Conservation (phyloP, 2,329 filamentous ascomycete genomes). For the Helotiales sp. region DNA sequence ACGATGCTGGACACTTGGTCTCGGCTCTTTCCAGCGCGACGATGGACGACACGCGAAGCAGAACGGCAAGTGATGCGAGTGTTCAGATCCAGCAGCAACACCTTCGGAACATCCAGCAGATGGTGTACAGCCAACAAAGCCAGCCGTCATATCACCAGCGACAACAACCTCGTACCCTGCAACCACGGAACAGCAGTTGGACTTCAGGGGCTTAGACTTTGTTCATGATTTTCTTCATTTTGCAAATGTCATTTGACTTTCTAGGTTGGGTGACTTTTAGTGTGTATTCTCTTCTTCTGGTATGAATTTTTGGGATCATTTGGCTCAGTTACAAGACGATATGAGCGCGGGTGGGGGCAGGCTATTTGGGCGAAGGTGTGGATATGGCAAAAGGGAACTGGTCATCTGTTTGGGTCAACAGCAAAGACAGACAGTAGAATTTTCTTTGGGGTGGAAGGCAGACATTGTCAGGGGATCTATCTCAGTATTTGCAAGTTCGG, state of each 20-base stretch:
- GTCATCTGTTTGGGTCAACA: background rate
- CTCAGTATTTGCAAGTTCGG: background rate
- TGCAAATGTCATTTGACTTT: background rate
- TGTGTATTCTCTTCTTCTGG: conserved; percentile 13
- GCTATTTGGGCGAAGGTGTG: background rate
- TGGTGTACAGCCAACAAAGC: conserved; percentile 16
- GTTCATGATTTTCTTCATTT: background rate
- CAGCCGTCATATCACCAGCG: conserved; percentile 27
- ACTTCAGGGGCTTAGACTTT: conserved; percentile 9
- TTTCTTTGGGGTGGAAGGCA: background rate
- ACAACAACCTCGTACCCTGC: conserved; percentile 14
- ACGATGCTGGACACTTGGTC: conserved; percentile 12
- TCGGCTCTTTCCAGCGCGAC: conserved; percentile 20
- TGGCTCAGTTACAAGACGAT: background rate
- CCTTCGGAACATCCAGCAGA: conserved; percentile 24
- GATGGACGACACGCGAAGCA: conserved; percentile 30
- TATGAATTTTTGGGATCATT: conserved; percentile 12
- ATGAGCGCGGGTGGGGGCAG: background rate
- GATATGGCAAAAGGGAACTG: background rate
- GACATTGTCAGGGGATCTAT: background rate
- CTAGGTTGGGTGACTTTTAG: background rate
- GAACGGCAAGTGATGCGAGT: conserved; percentile 28
- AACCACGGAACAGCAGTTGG: conserved; percentile 19
- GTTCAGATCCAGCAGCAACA: conserved; percentile 27
- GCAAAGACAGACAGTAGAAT: background rate